These are phyloP conservation scores for Filosporella fistucella DNA, from an alignment of 495 filamentous ascomycete species.

Conservation along the genomic window DNA sequence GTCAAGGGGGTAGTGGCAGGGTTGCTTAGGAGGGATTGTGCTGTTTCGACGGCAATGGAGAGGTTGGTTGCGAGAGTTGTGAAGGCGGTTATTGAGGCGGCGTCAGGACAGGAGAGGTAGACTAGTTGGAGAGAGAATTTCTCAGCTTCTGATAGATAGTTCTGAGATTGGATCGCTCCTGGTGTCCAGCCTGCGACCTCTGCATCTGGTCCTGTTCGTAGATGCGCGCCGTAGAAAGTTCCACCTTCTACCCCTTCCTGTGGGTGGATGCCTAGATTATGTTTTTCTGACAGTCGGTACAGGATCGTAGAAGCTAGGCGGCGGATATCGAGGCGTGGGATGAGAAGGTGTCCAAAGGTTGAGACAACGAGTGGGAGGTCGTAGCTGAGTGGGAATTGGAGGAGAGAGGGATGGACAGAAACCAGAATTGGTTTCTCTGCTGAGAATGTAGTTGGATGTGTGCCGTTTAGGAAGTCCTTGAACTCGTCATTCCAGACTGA, in stretches of 20 bases:
- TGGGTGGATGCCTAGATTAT: neutral
- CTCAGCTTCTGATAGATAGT: neutral
- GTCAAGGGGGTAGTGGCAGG: neutral
- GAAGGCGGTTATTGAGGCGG: too few relatives aligned
- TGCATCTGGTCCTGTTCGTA: constrained; percentile 19
- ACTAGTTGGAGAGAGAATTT: neutral
- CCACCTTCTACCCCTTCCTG: neutral
- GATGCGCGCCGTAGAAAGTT: constrained; percentile 21
- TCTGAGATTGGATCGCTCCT: neutral
- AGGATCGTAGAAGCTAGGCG: constrained; percentile 26
- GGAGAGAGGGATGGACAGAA: constrained; percentile 21
- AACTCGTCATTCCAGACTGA: too few relatives aligned
- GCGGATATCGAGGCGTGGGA: constrained; percentile 25
- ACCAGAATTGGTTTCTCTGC: constrained; percentile 20
- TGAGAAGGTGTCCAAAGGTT: constrained; percentile 28
- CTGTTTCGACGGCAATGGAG: too few relatives aligned
- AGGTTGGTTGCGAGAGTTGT: too few relatives aligned
- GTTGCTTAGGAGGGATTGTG: too few relatives aligned
- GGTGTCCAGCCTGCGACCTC: constrained; percentile 2
- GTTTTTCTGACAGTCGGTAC: constrained; percentile 21
- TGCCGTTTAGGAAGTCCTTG: neutral
- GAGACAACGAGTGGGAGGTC: constrained; percentile 21
- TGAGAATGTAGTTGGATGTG: neutral
- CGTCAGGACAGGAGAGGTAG: neutral
- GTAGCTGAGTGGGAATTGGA: constrained; percentile 33